Evolutionary conservation across 164 flowering plant species (phyloP).

Genomic region (Tinospora cordifolia): DNA sequence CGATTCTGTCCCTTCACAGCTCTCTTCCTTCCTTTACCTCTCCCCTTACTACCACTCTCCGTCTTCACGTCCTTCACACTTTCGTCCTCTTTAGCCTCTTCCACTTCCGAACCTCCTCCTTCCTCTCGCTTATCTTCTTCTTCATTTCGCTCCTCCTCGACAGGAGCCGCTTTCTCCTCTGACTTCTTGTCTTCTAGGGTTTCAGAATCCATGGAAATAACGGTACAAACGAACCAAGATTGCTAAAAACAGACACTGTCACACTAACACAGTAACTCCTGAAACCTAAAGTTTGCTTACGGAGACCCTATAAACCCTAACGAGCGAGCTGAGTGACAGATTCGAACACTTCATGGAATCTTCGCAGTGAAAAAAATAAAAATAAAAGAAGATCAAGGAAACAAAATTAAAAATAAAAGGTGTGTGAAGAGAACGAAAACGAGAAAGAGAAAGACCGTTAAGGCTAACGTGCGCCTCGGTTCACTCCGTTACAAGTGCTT

Average conservation of each 20-base stretch:
- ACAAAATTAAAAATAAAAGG: background rate
- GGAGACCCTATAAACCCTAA: conserved; percentile 1
- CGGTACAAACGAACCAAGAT: background rate
- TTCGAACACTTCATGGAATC: background rate
- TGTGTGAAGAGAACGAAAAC: background rate
- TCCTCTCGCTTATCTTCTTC: conserved; percentile 15
- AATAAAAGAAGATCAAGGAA: background rate
- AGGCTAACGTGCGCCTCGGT: background rate
- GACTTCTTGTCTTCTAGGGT: conserved; percentile 25
- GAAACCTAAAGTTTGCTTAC: background rate
- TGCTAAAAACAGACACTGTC: background rate
- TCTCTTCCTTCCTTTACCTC: conserved; percentile 10
- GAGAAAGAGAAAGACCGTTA: background rate
- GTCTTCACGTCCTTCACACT: conserved; percentile 7
- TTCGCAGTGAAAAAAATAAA: no score
- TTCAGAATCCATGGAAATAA: conserved; percentile 24
- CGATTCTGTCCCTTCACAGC: conserved; percentile 4
- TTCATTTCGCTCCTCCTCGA: conserved; percentile 5
- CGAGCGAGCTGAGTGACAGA: background rate
- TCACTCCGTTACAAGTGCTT: background rate
- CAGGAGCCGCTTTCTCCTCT: conserved; percentile 4
- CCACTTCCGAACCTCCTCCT: conserved; percentile 13
- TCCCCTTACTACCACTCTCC: background rate
- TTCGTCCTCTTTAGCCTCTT: conserved; percentile 13
- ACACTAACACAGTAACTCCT: no score